Evolutionary conservation across 2,329 filamentous ascomycete species (phyloP).

Genomic region (Epichloe gansuensis): DNA sequence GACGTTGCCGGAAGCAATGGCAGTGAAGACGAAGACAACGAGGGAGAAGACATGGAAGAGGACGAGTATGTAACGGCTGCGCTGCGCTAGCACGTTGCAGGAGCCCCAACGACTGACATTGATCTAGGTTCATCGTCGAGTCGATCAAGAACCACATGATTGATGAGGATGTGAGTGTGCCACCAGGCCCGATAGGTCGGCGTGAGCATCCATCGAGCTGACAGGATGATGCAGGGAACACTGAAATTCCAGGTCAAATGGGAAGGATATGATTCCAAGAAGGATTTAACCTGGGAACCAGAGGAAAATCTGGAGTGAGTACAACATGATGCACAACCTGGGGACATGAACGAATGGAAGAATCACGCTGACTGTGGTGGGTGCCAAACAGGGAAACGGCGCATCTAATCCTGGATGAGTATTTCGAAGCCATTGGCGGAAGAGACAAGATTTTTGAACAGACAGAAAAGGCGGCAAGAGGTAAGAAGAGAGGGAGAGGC

Average conservation of each 20-base stretch:
- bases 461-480: conserved; percentile 34
- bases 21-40: conserved; percentile 20
- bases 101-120: conserved; percentile 11
- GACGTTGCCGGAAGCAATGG: conserved; percentile 14
- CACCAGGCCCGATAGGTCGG: not conserved
- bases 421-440: conserved; percentile 51
- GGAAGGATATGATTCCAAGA: conserved; percentile 60
- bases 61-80: conserved; percentile 24
- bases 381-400: conserved; percentile 38
- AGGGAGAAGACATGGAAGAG: conserved; percentile 27
- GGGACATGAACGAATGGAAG: not conserved
- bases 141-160: conserved; percentile 56
- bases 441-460: conserved; percentile 40
- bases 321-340: not conserved
- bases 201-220: conserved; percentile 2
- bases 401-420: conserved; percentile 47
- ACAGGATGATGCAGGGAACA: conserved; percentile 24
- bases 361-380: not conserved
- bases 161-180: conserved; percentile 35
- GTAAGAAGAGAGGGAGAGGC: conserved; percentile 44
- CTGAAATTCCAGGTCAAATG: conserved; percentile 64
- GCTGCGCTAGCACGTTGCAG: conserved; percentile 6
- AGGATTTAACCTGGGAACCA: conserved; percentile 68
- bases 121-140: conserved; percentile 58
- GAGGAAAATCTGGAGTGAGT: conserved; percentile 44